Percentiles rank a stretch among this genome's conserved stretches.
Evolutionary conservation across 352 stramenopile species (phyloP).

Genomic region (Phytophthora pseudosyringae): DNA sequence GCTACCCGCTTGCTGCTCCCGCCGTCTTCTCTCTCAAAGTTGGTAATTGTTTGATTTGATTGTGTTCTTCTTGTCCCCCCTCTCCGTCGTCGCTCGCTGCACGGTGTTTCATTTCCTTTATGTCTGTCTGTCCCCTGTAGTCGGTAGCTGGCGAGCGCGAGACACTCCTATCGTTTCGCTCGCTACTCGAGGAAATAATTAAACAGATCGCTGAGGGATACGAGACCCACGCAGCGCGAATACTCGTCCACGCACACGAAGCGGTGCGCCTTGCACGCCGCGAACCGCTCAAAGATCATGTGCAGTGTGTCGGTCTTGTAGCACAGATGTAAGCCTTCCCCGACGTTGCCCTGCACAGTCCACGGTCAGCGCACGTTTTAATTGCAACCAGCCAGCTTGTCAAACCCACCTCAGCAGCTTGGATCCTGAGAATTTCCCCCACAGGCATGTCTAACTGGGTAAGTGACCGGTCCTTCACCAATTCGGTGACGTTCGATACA

Average conservation of each 20-base stretch:
- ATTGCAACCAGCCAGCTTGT: not conserved
- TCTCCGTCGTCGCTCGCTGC: slow-evolving; percentile 17
- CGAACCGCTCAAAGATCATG: slow-evolving; percentile 91
- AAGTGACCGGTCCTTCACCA: slow-evolving; percentile 89
- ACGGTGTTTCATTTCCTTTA: slow-evolving; percentile 33
- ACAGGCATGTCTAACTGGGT: slow-evolving; percentile 91
- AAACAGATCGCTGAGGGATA: slow-evolving; percentile 91
- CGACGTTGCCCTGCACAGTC: slow-evolving; percentile 68
- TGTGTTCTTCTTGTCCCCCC: slow-evolving; percentile 31
- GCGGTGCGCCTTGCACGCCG: slow-evolving; percentile 84
- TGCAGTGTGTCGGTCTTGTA: slow-evolving; percentile 91
- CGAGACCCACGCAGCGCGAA: slow-evolving; percentile 79
- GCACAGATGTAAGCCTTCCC: slow-evolving; percentile 84
- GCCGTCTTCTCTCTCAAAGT: slow-evolving; percentile 32
- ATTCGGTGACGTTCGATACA: slow-evolving; percentile 90
- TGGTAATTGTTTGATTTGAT: slow-evolving; percentile 43
- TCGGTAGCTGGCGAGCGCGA: slow-evolving; percentile 24
- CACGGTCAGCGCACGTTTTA: slow-evolving; percentile 8
- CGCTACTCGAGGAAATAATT: slow-evolving; percentile 91
- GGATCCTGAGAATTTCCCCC: slow-evolving; percentile 85
- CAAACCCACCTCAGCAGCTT: slow-evolving; percentile 77
- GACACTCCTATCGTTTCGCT: slow-evolving; percentile 27
- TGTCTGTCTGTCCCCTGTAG: slow-evolving; percentile 20
- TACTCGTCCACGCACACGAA: slow-evolving; percentile 89
- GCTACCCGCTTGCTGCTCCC: slow-evolving; percentile 15